phyloP scores from a whole-genome alignment of 2,329 filamentous ascomycete species.

The Fusarium sp. region DNA sequence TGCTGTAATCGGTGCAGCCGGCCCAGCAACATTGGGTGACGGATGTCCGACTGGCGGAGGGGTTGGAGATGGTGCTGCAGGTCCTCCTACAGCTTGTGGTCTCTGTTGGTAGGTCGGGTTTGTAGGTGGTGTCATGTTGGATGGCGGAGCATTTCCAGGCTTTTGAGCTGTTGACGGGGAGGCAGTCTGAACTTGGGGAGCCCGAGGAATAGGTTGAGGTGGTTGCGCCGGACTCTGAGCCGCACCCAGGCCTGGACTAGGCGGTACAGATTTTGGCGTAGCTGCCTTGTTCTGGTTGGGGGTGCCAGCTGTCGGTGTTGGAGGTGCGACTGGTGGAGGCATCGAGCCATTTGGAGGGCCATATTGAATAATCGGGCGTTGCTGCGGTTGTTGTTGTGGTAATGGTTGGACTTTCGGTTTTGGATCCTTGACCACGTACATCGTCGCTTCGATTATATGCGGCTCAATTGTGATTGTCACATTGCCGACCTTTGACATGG shows the following conservation, averaged over 20 bases:
- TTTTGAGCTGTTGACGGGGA: constrained; percentile 27
- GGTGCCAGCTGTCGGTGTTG: constrained; percentile 45
- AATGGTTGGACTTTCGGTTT: constrained; percentile 59
- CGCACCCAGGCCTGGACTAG: constrained; percentile 34
- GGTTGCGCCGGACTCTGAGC: constrained; percentile 35
- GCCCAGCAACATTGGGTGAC: constrained; percentile 36
- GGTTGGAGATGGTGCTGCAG: constrained; percentile 37
- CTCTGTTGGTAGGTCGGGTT: constrained; percentile 37
- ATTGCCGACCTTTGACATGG: constrained; percentile 77
- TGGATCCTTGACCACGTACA: constrained; percentile 77
- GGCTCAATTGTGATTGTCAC: constrained; percentile 82
- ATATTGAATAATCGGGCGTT: constrained; percentile 72
- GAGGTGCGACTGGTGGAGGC: constrained; percentile 61
- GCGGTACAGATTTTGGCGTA: constrained; percentile 30
- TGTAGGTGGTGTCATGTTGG: constrained; percentile 26
- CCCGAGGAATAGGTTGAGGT: constrained; percentile 29
- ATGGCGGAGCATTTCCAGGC: constrained; percentile 25
- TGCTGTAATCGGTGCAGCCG: constrained; percentile 32
- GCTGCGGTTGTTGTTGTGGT: constrained; percentile 41
- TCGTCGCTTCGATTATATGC: constrained; percentile 79
- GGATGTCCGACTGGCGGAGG: constrained; percentile 39
- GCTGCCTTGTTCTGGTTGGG: constrained; percentile 36
- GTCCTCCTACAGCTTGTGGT: constrained; percentile 23
- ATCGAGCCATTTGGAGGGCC: constrained; percentile 72
- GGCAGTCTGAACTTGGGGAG: constrained; percentile 23